These are phyloP conservation scores for Imleria badia DNA, from an alignment of 768 basidiomycete genomes.

Conservation along the genomic window DNA sequence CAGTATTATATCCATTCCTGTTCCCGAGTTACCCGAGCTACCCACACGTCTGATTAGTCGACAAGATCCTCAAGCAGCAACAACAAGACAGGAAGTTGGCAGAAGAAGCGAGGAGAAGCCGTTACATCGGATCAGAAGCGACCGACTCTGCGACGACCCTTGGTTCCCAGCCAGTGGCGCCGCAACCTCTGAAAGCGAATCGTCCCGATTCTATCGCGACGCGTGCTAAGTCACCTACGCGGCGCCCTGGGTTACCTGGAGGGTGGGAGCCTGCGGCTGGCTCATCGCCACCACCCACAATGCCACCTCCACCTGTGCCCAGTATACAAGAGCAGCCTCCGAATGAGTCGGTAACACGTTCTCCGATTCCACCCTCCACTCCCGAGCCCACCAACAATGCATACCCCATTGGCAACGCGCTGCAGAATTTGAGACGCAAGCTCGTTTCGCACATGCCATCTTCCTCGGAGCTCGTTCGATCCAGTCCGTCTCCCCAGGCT, in stretches of 20 bases:
- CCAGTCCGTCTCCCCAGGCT: slow-evolving; percentile 12
- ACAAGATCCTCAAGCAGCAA: slow-evolving; percentile 86
- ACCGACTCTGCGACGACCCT: slow-evolving; percentile 4
- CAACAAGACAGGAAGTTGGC: slow-evolving; percentile 60
- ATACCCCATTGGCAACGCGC: slow-evolving; percentile 11
- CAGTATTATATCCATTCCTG: slow-evolving; percentile 12
- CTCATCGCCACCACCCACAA: slow-evolving; percentile 7
- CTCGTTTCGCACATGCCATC: slow-evolving; percentile 20
- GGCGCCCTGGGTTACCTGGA: slow-evolving; percentile 19
- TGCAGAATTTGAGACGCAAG: slow-evolving; percentile 32
- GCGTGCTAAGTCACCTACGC: slow-evolving; percentile 22
- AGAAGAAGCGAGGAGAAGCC: slow-evolving; percentile 40
- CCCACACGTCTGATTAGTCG: slow-evolving; percentile 50
- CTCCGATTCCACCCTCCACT: not conserved
- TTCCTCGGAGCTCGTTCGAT: slow-evolving; percentile 16
- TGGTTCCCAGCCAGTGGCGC: slow-evolving; percentile 14
- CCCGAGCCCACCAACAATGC: slow-evolving; percentile 6
- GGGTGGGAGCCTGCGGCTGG: slow-evolving; percentile 21
- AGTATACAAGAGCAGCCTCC: slow-evolving; percentile 4
- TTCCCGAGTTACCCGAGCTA: slow-evolving; percentile 6
- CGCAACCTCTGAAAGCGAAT: slow-evolving; percentile 8
- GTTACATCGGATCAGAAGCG: slow-evolving; percentile 21
- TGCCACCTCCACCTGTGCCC: not conserved
- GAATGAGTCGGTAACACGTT: not conserved
- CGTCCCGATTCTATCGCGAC: not conserved